phyloP scores from a whole-genome alignment of 177 flowering plant species.

The Vitis hybrid region DNA sequence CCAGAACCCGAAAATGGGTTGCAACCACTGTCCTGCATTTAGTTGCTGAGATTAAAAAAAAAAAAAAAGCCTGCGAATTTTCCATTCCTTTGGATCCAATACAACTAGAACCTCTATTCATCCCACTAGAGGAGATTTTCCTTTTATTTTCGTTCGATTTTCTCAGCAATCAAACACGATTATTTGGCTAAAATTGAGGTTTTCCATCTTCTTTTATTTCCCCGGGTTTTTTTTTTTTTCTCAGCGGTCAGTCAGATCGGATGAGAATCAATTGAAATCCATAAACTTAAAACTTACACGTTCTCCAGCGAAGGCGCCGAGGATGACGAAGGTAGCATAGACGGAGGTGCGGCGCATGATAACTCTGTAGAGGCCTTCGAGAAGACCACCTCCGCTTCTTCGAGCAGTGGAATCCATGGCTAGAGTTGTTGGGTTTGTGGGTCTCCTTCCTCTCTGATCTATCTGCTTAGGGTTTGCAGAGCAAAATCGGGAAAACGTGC shows the following conservation, averaged over 20 bases:
- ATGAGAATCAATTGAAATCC: neutral
- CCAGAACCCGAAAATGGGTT: too few relatives aligned
- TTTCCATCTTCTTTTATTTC: too few relatives aligned
- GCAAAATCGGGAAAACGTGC: neutral
- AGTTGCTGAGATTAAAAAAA: too few relatives aligned
- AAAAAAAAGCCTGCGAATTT: neutral
- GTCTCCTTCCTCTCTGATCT: neutral
- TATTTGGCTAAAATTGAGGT: too few relatives aligned
- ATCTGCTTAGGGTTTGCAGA: slow-evolving; percentile 16
- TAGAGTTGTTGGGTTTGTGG: neutral
- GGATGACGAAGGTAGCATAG: slow-evolving; percentile 71
- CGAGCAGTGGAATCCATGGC: slow-evolving; percentile 51
- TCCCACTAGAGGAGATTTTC: too few relatives aligned
- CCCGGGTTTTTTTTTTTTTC: too few relatives aligned
- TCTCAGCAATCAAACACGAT: neutral
- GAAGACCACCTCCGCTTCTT: slow-evolving; percentile 46
- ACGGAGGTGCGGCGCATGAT: slow-evolving; percentile 85
- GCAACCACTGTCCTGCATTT: too few relatives aligned
- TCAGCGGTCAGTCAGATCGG: neutral
- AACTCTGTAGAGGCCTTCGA: slow-evolving; percentile 70
- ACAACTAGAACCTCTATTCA: neutral
- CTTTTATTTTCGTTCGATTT: neutral
- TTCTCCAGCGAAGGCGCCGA: slow-evolving; percentile 74
- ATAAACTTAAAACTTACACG: slow-evolving; percentile 31
- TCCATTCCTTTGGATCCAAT: neutral